Percentiles rank a stretch among this genome's conserved stretches.
Evolutionary conservation across 2,329 filamentous ascomycete genomes (phyloP).

Genomic region (Fusarium proliferatum): DNA sequence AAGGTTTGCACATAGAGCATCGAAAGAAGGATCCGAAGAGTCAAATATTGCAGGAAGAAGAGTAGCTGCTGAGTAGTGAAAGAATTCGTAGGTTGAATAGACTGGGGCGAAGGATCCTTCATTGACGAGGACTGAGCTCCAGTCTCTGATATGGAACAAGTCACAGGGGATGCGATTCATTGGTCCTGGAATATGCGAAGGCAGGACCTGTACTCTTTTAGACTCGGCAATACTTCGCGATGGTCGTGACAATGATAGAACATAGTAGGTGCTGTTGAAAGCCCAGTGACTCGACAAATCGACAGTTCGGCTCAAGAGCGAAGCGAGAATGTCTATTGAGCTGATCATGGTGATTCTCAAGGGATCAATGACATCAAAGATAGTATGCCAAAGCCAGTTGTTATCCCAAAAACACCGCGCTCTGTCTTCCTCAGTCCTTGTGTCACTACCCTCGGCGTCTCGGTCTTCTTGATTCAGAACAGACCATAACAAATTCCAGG

Average conservation of each 20-base stretch:
- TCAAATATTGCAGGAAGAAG: constrained; percentile 66
- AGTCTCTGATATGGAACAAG: constrained; percentile 70
- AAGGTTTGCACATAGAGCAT: constrained; percentile 53
- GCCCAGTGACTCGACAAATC: constrained; percentile 70
- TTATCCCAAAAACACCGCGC: constrained; percentile 42
- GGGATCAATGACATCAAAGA: constrained; percentile 67
- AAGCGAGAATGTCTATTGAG: constrained; percentile 70
- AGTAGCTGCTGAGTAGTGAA: constrained; percentile 71
- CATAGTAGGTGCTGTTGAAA: constrained; percentile 72
- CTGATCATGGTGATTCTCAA: constrained; percentile 67
- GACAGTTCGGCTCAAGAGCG: constrained; percentile 67
- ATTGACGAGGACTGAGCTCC: constrained; percentile 75
- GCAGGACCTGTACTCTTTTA: constrained; percentile 2
- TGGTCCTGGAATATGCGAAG: constrained; percentile 22
- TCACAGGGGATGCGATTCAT: constrained; percentile 44
- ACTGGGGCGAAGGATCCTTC: constrained; percentile 79
- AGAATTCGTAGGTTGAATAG: constrained; percentile 79
- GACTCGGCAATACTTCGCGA: not conserved
- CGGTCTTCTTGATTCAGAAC: constrained; percentile 17
- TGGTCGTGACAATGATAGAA: constrained; percentile 61
- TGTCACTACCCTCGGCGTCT: constrained; percentile 33
- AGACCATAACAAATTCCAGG: constrained; percentile 45
- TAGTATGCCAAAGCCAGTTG: constrained; percentile 65
- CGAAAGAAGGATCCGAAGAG: constrained; percentile 52
- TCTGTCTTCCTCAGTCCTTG: constrained; percentile 21